Base-by-base conservation (phyloP, 768 basidiomycete species). In the Suillus fuscotomentosus region DNA sequence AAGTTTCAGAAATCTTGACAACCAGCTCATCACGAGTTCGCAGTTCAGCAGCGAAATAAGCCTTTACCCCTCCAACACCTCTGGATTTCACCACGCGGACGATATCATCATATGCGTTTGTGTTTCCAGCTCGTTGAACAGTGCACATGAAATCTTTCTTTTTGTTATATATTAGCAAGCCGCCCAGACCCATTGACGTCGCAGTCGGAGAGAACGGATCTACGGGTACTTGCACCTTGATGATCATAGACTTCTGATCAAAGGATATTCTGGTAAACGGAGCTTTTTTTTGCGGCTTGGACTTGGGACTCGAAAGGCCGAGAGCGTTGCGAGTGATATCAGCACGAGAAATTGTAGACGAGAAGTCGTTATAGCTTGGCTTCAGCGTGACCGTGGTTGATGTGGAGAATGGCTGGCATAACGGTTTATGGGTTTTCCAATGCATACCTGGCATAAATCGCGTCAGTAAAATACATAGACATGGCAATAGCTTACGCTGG, bases 41-140 rank as follows among this genome's bases (percentile, higher is more conserved):
- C 70, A 88, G 65, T 68, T 85, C 83, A 0, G 85, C 85, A 13
- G 79, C 76, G 60, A 87, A 86, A 69, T 87, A 87, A 0, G 81
- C 86, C 69, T 86, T 87, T 50, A 69, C 67, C 0, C 80, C 80
- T 3, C 72, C 70, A 7, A 83, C 77, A 5, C 83, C 82, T 48
- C 79, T 78, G n/a, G 68, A 68, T 59, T 71, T 74, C 27, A 88
- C 74, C 7, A 76, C 71, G n/a, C 76, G 67, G 11, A 70, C 66
- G 14, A 88, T 48, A 1, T 72, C 66, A 61, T 83, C 80, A 65
- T 85, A 88, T 1, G 70, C 80, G 0, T 56, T 65, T 20, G 69
- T 72, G 39, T 70, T 72, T 63, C 77, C 80, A 3, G 42, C 55
- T 15, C 78, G 72, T 17, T 70, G 31, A 24, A 86, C 72, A 3